phyloP scores from a whole-genome alignment of 805 yeast species.

The Saccharomycopsis oosterbeekiorum region DNA sequence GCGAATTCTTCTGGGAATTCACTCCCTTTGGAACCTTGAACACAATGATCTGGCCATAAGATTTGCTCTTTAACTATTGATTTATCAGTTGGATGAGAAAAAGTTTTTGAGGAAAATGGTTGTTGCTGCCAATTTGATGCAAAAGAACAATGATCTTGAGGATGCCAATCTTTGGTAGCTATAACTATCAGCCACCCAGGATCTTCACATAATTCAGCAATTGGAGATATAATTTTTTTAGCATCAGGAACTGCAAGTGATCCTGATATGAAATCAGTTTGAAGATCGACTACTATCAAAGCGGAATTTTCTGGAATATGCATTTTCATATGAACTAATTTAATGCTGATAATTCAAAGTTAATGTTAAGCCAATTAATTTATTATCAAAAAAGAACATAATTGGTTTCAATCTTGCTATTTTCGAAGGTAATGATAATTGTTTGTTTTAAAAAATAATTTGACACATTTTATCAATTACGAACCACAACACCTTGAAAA shows the following conservation, averaged over 20 bases:
- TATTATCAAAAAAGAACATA: too few relatives aligned
- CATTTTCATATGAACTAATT: neutral
- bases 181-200: constrained; percentile 54
- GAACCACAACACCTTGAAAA: neutral
- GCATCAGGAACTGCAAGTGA: constrained; percentile 67
- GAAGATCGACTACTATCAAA: constrained; percentile 68
- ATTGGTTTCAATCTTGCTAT: too few relatives aligned
- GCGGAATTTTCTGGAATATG: constrained; percentile 32
- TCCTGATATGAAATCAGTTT: constrained; percentile 75
- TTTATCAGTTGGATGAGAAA: constrained; percentile 30
- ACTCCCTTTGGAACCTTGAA: constrained; percentile 62
- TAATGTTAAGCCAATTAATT: too few relatives aligned
- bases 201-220: constrained; percentile 34
- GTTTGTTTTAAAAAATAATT: neutral
- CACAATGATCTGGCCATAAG: constrained; percentile 90
- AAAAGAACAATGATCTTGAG: constrained; percentile 67
- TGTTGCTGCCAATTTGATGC: constrained; percentile 50
- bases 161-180: constrained; percentile 88
- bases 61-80: constrained; percentile 28
- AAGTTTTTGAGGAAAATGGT: constrained; percentile 43
- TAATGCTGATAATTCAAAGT: neutral
- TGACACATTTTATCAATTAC: neutral
- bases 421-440: neutral
- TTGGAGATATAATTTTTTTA: constrained; percentile 41
- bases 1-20: constrained; percentile 45